Evolutionary conservation across 768 basidiomycete species (phyloP).

Genomic region (Lactarius hatsudake): DNA sequence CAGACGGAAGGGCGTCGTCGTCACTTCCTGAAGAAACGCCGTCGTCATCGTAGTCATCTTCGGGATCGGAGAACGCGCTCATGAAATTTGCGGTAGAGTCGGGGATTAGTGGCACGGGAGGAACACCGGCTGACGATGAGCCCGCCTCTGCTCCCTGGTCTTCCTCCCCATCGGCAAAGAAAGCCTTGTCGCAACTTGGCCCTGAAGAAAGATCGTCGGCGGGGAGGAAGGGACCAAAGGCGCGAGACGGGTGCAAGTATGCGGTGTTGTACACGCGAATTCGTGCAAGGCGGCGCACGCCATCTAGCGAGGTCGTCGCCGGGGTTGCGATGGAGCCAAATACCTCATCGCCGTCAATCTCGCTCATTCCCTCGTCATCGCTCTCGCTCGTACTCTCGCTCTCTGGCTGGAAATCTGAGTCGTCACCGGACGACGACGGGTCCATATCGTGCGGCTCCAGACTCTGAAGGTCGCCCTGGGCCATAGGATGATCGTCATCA

Average conservation of each 20-base stretch:
- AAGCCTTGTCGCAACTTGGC: too few relatives aligned
- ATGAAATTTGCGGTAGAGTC: background rate
- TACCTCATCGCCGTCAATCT: slow-evolving; percentile 12
- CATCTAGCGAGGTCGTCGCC: slow-evolving; percentile 2
- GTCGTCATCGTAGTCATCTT: background rate
- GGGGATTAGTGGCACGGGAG: slow-evolving; percentile 6
- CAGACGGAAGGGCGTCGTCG: slow-evolving; percentile 1
- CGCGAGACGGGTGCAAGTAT: slow-evolving; percentile 35
- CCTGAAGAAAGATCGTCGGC: background rate
- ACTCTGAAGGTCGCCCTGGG: background rate
- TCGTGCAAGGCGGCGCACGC: slow-evolving; percentile 36
- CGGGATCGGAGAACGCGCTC: background rate
- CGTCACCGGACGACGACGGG: background rate
- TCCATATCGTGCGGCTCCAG: background rate
- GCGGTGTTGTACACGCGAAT: slow-evolving; percentile 39
- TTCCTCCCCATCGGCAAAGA: background rate
- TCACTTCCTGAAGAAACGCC: background rate
- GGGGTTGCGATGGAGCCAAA: background rate
- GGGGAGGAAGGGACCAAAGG: slow-evolving; percentile 40
- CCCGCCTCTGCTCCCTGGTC: background rate
- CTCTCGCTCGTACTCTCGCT: slow-evolving; percentile 1
- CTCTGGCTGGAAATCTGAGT: slow-evolving; percentile 3
- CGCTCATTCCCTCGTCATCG: slow-evolving; percentile 9
- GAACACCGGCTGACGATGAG: background rate
- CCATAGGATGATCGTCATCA: background rate